These are phyloP conservation scores for Sinapis alba DNA, from an alignment of 441 rosid species.

Conservation along the genomic window DNA sequence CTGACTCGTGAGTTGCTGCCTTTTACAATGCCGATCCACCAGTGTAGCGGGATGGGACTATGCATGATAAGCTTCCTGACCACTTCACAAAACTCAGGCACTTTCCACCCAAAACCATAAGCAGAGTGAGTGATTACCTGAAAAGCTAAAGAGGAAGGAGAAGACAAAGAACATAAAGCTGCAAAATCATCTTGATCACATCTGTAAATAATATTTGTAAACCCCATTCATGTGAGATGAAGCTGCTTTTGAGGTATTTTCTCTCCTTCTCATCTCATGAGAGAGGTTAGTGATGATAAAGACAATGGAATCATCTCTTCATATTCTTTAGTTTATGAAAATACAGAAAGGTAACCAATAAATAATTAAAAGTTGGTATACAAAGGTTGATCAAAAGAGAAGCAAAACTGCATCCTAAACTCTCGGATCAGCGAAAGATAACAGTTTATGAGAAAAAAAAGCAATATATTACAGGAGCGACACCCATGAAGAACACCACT, in stretches of 20 bases:
- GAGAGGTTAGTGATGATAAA: slow-evolving; percentile 21
- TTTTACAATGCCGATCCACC: slow-evolving; percentile 31
- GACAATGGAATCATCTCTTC: slow-evolving; percentile 18
- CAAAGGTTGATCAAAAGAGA: slow-evolving; percentile 25
- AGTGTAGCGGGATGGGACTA: slow-evolving; percentile 54
- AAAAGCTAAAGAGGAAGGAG: slow-evolving; percentile 21
- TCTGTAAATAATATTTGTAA: slow-evolving; percentile 3
- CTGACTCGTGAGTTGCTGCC: slow-evolving; percentile 24
- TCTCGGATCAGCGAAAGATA: slow-evolving; percentile 25
- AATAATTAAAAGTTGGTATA: slow-evolving; percentile 29
- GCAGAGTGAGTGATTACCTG: slow-evolving; percentile 29
- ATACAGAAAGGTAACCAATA: slow-evolving; percentile 12
- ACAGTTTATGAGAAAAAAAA: slow-evolving; percentile 12
- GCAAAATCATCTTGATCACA: slow-evolving; percentile 26
- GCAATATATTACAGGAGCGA: slow-evolving; percentile 25
- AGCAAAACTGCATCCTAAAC: slow-evolving; percentile 35
- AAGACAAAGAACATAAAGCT: slow-evolving; percentile 19
- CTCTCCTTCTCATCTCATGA: slow-evolving; percentile 14
- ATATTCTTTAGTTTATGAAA: background rate
- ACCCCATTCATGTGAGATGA: slow-evolving; percentile 7
- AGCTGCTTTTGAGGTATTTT: slow-evolving; percentile 18
- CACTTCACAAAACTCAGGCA: slow-evolving; percentile 55
- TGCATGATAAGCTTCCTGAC: slow-evolving; percentile 49
- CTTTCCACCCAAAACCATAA: slow-evolving; percentile 50
- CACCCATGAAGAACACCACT: slow-evolving; percentile 24